phyloP scores from a whole-genome alignment of 305 asterid species.

The Solanum chacoense region DNA sequence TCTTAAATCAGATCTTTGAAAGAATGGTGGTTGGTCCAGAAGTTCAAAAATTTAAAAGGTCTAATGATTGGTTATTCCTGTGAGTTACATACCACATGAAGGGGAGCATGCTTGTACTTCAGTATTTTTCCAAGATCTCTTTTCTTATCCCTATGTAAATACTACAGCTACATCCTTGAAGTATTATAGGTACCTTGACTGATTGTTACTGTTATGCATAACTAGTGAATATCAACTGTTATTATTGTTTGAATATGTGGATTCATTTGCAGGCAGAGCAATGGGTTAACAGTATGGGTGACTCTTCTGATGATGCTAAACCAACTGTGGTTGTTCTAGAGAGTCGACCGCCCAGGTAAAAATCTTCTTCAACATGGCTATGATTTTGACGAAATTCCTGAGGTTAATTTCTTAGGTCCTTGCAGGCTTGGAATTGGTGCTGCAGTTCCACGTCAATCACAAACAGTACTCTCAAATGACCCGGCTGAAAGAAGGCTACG shows the following conservation, averaged over 20 bases:
- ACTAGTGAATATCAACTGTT: neutral
- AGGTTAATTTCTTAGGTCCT: constrained; percentile 6
- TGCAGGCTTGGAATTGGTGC: constrained; percentile 85
- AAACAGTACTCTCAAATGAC: constrained; percentile 27
- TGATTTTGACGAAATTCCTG: neutral
- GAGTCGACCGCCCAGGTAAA: constrained; percentile 65
- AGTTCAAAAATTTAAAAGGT: neutral
- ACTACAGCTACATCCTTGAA: neutral
- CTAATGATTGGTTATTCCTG: neutral
- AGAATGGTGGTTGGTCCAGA: neutral
- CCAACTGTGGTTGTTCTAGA: constrained; percentile 29
- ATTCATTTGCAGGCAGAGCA: constrained; percentile 52
- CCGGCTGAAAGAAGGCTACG: constrained; percentile 53
- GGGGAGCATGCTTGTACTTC: neutral
- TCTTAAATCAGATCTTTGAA: neutral
- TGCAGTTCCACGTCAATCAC: constrained; percentile 47
- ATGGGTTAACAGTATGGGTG: constrained; percentile 60
- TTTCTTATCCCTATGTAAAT: neutral
- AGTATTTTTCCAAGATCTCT: neutral
- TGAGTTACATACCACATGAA: neutral
- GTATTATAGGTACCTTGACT: neutral
- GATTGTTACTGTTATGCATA: neutral
- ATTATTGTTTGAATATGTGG: neutral
- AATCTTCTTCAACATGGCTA: constrained; percentile 2
- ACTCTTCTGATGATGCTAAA: constrained; percentile 22